Evolutionary conservation across 805 yeast genomes (phyloP), one percentile per base, ranked within the genome.

Genomic region (Cyberlindnera maritima): DNA sequence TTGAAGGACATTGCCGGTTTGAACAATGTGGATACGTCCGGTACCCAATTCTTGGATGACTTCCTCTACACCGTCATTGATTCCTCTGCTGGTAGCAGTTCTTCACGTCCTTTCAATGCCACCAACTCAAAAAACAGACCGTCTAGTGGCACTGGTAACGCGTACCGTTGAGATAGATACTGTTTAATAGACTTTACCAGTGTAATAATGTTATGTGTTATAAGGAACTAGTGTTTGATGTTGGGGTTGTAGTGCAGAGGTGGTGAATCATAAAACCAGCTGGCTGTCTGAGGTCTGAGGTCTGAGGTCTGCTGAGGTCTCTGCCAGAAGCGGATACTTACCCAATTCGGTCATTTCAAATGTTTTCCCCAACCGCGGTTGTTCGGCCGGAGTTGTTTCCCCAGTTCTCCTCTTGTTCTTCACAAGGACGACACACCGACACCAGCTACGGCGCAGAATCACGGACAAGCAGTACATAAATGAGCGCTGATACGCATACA

Each of bases 21-120:
- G 32, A 48, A 49, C 32, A 53, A 52, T 36, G 36, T 50, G 2
- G 49, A 48, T 14, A n/a, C 48, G 3, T 12, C 50, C 2, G 58
- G 48, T 4, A 38, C 58, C 0, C 60, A 52, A 33, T 53, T 58
- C 20, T 23, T 59, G 31, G 58, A 58, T 43, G 62, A 59, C 20
- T 49, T 58, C 32, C 32, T 56, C 11, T 59, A 50, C 40, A 53
- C 43, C 11, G 55, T 52, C 12, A 39, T 53, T 25, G 60, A 58
- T 18, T 37, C 38, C 29, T 25, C 18, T 23, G 38, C 35, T 14
- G 18, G 19, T 6, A 23, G 14, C 29, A 23, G 15, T 9, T 36
- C 39, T 14, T 12, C 31, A 28, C 26, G 18, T 11, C 39, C 39
- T 10, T 21, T 18, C 15, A 36, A 12, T 21, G 28, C 28, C 4